These are phyloP conservation scores for Penicillium sp. DNA, from an alignment of 2,329 filamentous ascomycete species.

Conservation along the genomic window DNA sequence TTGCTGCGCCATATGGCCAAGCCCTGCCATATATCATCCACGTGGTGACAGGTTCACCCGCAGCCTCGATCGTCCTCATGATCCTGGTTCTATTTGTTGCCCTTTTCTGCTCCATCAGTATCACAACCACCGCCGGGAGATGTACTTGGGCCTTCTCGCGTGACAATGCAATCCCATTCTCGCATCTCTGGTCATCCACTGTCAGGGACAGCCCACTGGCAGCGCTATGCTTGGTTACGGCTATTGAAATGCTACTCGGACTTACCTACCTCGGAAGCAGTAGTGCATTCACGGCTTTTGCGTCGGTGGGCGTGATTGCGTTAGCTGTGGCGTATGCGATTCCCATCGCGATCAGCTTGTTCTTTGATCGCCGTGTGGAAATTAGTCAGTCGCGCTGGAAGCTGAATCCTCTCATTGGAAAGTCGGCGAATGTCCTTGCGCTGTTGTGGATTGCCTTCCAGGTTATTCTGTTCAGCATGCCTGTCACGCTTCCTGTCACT, in stretches of 20 bases:
- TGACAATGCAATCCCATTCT: conserved; percentile 46
- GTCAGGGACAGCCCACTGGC: background rate
- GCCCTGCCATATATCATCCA: no score
- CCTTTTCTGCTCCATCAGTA: conserved; percentile 54
- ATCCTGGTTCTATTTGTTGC: conserved; percentile 51
- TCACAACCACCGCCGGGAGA: conserved; percentile 51
- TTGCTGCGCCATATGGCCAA: no score
- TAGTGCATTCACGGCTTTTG: conserved; percentile 51
- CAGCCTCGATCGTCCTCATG: no score
- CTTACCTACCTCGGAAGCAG: conserved; percentile 49
- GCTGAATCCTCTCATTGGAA: conserved; percentile 33
- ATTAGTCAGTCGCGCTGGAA: no score
- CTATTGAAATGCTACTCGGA: conserved; percentile 50
- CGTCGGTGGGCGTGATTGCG: conserved; percentile 56
- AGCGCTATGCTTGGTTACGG: conserved; percentile 42
- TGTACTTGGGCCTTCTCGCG: conserved; percentile 49
- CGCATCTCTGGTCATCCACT: conserved; percentile 33
- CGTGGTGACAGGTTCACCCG: no score
- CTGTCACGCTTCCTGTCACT: conserved; percentile 53
- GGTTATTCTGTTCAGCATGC: conserved; percentile 54
- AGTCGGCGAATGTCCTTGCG: conserved; percentile 47
- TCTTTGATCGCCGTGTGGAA: conserved; percentile 28
- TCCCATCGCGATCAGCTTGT: conserved; percentile 42
- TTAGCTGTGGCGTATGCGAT: conserved; percentile 57
- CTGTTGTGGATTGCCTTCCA: conserved; percentile 54